phyloP scores from a whole-genome alignment of 495 filamentous ascomycete genomes.

The Symbiotaphrina buchneri region DNA sequence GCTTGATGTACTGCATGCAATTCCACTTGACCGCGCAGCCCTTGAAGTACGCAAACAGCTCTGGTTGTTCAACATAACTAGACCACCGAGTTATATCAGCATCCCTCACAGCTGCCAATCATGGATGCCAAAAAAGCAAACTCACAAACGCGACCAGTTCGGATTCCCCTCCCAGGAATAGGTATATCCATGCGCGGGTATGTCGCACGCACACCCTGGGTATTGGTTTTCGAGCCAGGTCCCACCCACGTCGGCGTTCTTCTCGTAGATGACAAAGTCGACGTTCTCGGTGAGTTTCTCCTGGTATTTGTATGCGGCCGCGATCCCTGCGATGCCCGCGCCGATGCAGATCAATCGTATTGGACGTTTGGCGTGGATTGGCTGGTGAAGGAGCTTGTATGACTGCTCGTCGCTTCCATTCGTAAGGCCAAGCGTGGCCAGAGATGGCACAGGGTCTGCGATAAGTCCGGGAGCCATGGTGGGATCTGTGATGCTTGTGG shows the following conservation, averaged over 20 bases:
- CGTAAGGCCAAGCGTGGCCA: no score
- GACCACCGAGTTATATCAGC: no score
- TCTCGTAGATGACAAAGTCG: constrained; percentile 30
- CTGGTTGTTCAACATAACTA: no score
- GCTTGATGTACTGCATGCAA: constrained; percentile 29
- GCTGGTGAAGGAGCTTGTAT: no score
- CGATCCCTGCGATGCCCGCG: constrained; percentile 16
- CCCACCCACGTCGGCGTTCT: constrained; percentile 29
- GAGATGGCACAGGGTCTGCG: no score
- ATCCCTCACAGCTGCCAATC: no score
- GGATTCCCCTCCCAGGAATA: constrained; percentile 39
- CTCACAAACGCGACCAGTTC: constrained; percentile 42
- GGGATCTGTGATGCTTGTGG: no score
- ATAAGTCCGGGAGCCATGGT: no score
- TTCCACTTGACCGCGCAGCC: constrained; percentile 33
- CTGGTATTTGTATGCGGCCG: constrained; percentile 23
- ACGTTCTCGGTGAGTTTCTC: no score
- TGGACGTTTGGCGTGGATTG: not conserved
- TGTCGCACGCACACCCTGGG: constrained; percentile 35
- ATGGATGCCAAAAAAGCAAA: no score
- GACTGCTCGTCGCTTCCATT: no score
- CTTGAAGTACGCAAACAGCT: constrained; percentile 46
- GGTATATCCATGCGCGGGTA: constrained; percentile 49
- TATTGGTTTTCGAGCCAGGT: constrained; percentile 36
- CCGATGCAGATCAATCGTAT: constrained; percentile 29